Evolutionary conservation across 2,329 filamentous ascomycete genomes (phyloP), one percentile per base, ranked within the genome.

Genomic region (Arthroderma uncinatum): DNA sequence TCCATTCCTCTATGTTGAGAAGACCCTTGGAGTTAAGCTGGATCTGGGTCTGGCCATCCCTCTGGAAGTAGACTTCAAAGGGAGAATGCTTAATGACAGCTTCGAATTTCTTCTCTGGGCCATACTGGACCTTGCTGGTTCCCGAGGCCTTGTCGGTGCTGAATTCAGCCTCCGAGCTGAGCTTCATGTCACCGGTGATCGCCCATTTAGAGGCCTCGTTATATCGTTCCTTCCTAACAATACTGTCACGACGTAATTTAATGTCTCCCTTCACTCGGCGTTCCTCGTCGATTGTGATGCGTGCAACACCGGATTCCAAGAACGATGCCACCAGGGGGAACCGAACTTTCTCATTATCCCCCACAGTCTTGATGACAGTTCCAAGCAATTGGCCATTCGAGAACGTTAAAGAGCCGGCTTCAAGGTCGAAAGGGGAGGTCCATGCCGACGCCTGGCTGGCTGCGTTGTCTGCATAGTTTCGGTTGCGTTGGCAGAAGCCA

Each of bases 401-500:
- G 71, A 96, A 86, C 7, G 80, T 80, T 59, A 93, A 76, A 1
- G 89, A 86, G 30, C 85, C 80, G 55, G 86, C 74, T 42, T 84
- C 78, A 62, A 98, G 79, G 62, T 79, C 78, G 74, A 97, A 98
- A 0, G 92, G 92, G 6, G 89, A 84, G 63, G 78, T 77, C 87
- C 89, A 96, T 28, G 79, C 77, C 7, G 82, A 79, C 59, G 82
- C 83, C 57, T 82, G 74, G 42, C 82, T 75, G 48, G 81, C 74
- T 61, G 84, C 89, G 62, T 81, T 77, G 73, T 97, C 91, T 69
- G 93, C 93, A 69, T 87, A 91, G 39, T 82, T 87, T 70, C 93
- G 84, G 74, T 97, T 97, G 63, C 93, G 87, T 70, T 90, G 93
- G 76, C 93, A 98, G 77, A 98, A 98, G 66, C 93, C 93, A 3